Evolutionary conservation across 192 early-diverging fungal species (phyloP).

Genomic region (Podochytrium sp.): DNA sequence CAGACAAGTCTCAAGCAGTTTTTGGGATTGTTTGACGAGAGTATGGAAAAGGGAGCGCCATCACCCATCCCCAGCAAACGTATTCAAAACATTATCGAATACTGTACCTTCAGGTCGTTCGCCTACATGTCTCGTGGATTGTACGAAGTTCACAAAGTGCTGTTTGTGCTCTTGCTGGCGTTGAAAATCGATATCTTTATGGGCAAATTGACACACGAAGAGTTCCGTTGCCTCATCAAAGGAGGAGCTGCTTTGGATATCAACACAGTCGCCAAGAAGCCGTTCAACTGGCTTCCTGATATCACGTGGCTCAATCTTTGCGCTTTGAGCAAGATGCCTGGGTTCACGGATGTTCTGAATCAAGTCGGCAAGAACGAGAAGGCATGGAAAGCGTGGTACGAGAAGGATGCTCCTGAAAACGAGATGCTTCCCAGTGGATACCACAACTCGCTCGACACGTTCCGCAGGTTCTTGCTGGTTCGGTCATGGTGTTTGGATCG

Average conservation of each 20-base stretch:
- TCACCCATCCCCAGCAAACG: constrained; percentile 69
- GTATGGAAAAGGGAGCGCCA: constrained; percentile 66
- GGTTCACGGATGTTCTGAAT: constrained; percentile 66
- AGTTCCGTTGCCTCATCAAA: constrained; percentile 68
- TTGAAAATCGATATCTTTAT: constrained; percentile 66
- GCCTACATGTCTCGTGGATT: constrained; percentile 62
- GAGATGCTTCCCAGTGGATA: constrained; percentile 64
- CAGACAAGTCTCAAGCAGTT: constrained; percentile 70
- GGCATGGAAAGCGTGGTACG: constrained; percentile 67
- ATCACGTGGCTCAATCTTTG: constrained; percentile 70
- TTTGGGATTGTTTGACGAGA: constrained; percentile 68
- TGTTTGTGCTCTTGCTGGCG: constrained; percentile 64
- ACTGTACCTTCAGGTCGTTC: constrained; percentile 65
- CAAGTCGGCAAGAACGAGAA: constrained; percentile 73
- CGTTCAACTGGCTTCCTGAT: constrained; percentile 72
- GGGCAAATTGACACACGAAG: constrained; percentile 58
- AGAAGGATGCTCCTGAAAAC: constrained; percentile 69
- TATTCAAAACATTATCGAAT: constrained; percentile 72
- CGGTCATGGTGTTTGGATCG: constrained; percentile 67
- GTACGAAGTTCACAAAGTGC: constrained; percentile 66
- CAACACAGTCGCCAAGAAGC: constrained; percentile 67
- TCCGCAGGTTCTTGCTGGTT: constrained; percentile 60
- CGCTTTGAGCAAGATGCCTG: constrained; percentile 65
- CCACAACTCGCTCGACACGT: constrained; percentile 62
- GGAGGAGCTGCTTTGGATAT: constrained; percentile 70